A percentile compares a stretch with the other conserved stretches of the same genome.
Conservation (phyloP, 352 stramenopile genomes). For the Phytophthora lateralis region DNA sequence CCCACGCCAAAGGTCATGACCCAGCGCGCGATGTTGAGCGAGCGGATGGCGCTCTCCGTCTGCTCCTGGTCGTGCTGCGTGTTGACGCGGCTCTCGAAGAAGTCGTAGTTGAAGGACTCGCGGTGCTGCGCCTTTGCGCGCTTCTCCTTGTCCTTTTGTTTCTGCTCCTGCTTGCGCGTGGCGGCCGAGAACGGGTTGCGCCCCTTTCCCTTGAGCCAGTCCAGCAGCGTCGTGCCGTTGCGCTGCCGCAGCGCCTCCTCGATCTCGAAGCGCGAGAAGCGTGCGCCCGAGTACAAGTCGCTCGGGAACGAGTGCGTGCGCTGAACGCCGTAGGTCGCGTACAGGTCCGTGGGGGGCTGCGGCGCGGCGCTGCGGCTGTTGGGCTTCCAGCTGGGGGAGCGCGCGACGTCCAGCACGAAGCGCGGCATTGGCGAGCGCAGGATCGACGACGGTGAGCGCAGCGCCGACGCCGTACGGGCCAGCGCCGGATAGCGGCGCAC, state of each 20-base stretch:
- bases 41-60: slow-evolving; percentile 72
- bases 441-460: slow-evolving; percentile 44
- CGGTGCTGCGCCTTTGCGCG: slow-evolving; percentile 84
- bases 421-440: slow-evolving; percentile 42
- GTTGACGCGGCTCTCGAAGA: slow-evolving; percentile 87
- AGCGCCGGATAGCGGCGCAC: slow-evolving; percentile 19
- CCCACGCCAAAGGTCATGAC: slow-evolving; percentile 96
- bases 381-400: slow-evolving; percentile 15
- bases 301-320: slow-evolving; percentile 84
- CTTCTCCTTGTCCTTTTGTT: slow-evolving; percentile 73
- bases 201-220: slow-evolving; percentile 65
- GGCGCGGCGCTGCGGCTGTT: slow-evolving; percentile 14
- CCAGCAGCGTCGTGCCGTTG: slow-evolving; percentile 67
- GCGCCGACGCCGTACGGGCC: slow-evolving; percentile 30
- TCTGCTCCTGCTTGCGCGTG: slow-evolving; percentile 37
- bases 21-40: slow-evolving; percentile 92
- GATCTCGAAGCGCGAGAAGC: slow-evolving; percentile 81
- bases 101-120: slow-evolving; percentile 89
- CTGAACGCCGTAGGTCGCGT: slow-evolving; percentile 51
- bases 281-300: slow-evolving; percentile 73
- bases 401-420: slow-evolving; percentile 21
- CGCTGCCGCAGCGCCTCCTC: slow-evolving; percentile 70
- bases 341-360: slow-evolving; percentile 15
- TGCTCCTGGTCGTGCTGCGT: slow-evolving; percentile 88
- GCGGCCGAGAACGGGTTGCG: slow-evolving; percentile 37